Percentiles rank a stretch among this genome's conserved stretches.
Conservation (phyloP, 805 yeast species). For the Sugiyamaella marilandica region DNA sequence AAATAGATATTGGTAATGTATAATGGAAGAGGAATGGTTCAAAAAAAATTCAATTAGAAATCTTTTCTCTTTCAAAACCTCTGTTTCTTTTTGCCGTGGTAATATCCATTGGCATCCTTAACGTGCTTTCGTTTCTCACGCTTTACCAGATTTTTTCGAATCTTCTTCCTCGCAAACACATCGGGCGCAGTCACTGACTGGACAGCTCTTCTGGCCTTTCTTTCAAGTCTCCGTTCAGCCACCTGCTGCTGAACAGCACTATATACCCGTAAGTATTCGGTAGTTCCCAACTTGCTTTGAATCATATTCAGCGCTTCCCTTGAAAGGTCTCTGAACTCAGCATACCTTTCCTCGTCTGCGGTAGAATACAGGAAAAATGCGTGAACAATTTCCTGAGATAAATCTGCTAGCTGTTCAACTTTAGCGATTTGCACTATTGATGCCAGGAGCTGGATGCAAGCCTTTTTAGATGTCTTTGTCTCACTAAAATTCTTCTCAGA, state of each 20-base stretch:
- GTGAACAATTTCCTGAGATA: constrained; percentile 48
- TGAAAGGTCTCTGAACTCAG: constrained; percentile 48
- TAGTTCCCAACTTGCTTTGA: constrained; percentile 64
- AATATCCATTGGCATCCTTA: constrained; percentile 72
- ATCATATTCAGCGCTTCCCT: constrained; percentile 64
- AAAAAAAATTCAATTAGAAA: no score
- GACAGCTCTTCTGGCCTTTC: constrained; percentile 70
- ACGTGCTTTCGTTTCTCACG: constrained; percentile 73
- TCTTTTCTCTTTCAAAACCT: no score
- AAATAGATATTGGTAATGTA: no score
- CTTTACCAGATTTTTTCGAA: constrained; percentile 67
- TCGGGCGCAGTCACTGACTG: constrained; percentile 77
- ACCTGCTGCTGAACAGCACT: constrained; percentile 61
- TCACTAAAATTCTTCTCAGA: constrained; percentile 56
- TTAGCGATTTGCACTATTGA: constrained; percentile 51
- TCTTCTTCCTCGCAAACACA: constrained; percentile 67
- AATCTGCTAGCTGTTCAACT: constrained; percentile 37
- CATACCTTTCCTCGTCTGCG: constrained; percentile 20
- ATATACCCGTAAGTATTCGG: constrained; percentile 59
- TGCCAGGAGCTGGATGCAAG: constrained; percentile 67
- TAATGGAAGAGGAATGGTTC: no score
- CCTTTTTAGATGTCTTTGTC: constrained; percentile 55
- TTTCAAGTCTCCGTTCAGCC: constrained; percentile 60
- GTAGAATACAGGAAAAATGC: constrained; percentile 41
- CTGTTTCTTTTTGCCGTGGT: constrained; percentile 46